These are phyloP conservation scores for Kodamaea restingae DNA, from an alignment of 805 yeast species.

Conservation along the genomic window DNA sequence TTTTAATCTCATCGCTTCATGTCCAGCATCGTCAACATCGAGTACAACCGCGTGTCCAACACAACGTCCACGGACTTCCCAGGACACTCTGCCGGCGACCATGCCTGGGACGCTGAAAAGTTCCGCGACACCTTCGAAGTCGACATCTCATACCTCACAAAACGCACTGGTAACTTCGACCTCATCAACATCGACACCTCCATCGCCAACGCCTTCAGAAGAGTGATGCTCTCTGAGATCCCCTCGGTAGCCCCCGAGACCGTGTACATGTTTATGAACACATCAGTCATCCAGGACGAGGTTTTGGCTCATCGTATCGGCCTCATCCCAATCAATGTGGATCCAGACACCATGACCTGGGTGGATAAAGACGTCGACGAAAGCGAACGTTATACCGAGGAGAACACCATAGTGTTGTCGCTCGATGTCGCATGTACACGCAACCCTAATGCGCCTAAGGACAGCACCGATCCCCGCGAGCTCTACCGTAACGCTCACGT, in stretches of 20 bases:
- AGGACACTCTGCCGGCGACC: slow-evolving; percentile 67
- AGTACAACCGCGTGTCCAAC: slow-evolving; percentile 86
- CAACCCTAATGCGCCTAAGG: slow-evolving; percentile 78
- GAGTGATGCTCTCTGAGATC: slow-evolving; percentile 95
- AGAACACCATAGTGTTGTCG: slow-evolving; percentile 81
- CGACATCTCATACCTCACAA: slow-evolving; percentile 59
- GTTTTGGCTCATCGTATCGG: slow-evolving; percentile 95
- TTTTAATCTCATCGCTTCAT: slow-evolving; percentile 1
- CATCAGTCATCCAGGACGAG: slow-evolving; percentile 96
- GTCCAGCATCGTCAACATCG: slow-evolving; percentile 72
- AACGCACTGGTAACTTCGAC: slow-evolving; percentile 81
- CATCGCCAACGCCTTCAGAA: slow-evolving; percentile 91
- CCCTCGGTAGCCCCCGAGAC: slow-evolving; percentile 95
- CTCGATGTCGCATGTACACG: slow-evolving; percentile 80
- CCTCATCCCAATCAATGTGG: slow-evolving; percentile 81
- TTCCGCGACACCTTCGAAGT: slow-evolving; percentile 68
- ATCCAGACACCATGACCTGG: slow-evolving; percentile 88
- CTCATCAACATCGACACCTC: slow-evolving; percentile 85
- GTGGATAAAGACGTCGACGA: slow-evolving; percentile 62
- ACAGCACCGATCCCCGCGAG: slow-evolving; percentile 75
- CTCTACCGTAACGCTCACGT: slow-evolving; percentile 80
- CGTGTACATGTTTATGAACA: slow-evolving; percentile 86
- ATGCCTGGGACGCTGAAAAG: slow-evolving; percentile 79
- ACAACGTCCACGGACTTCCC: slow-evolving; percentile 90
- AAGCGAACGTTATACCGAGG: slow-evolving; percentile 70